These are phyloP conservation scores for Globisporangium spinosum DNA, from an alignment of 352 stramenopile genomes.

Conservation along the genomic window DNA sequence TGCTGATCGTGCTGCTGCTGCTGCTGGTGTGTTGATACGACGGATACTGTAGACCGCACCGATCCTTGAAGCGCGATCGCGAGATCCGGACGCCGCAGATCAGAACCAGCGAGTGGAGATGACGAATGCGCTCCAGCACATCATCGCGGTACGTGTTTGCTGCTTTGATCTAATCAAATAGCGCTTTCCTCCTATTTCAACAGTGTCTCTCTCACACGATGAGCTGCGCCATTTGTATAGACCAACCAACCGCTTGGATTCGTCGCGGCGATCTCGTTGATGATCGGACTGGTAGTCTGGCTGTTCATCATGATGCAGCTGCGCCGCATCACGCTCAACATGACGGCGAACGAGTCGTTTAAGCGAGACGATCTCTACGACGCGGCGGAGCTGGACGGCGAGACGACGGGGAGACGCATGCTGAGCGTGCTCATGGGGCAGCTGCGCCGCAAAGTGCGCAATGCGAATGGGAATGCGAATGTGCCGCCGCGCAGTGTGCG, in stretches of 20 bases:
- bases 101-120: slow-evolving; percentile 18
- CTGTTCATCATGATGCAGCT: slow-evolving; percentile 75
- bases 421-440: slow-evolving; percentile 47
- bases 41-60: slow-evolving; percentile 30
- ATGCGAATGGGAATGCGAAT: slow-evolving; percentile 5
- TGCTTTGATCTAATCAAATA: neutral
- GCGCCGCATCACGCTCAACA: slow-evolving; percentile 64
- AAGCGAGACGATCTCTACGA: slow-evolving; percentile 75
- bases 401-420: slow-evolving; percentile 38
- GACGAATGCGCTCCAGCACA: slow-evolving; percentile 42
- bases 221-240: slow-evolving; percentile 19
- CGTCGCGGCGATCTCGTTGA: slow-evolving; percentile 56
- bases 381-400: slow-evolving; percentile 44
- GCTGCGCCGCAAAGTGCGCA: slow-evolving; percentile 29
- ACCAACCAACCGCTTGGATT: slow-evolving; percentile 66
- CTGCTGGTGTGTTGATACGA: neutral
- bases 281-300: slow-evolving; percentile 59
- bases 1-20: too few species aligned
- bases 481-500: slow-evolving; percentile 25
- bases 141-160: slow-evolving; percentile 40
- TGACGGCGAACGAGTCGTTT: slow-evolving; percentile 79
- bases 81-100: neutral
- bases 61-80: slow-evolving; percentile 20
- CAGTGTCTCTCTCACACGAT: neutral
- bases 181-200: neutral